These are phyloP conservation scores for Talaromyces thailandensis DNA, from an alignment of 495 filamentous ascomycete species.

Conservation along the genomic window DNA sequence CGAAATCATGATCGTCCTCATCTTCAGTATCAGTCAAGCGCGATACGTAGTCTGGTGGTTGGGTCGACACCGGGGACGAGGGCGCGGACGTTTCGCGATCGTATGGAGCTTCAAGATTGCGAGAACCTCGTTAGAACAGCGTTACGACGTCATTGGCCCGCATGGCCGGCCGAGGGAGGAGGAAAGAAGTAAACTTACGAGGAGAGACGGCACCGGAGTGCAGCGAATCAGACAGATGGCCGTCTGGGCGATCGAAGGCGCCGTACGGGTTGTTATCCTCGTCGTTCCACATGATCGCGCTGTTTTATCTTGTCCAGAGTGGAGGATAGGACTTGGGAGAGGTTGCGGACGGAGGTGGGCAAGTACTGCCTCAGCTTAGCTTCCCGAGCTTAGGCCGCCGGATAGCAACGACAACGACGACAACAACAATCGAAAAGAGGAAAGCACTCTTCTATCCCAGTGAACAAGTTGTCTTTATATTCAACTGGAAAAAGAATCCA, in stretches of 20 bases:
- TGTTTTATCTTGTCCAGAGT: neutral
- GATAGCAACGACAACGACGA: neutral
- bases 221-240: slow-evolving; percentile 60
- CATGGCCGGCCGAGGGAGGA: neutral
- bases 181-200: slow-evolving; percentile 24
- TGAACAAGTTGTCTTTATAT: neutral
- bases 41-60: slow-evolving; percentile 50
- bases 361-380: neutral
- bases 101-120: slow-evolving; percentile 27
- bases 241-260: slow-evolving; percentile 77
- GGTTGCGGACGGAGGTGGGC: neutral
- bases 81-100: slow-evolving; percentile 37
- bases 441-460: neutral
- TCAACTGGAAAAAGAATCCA: neutral
- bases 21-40: slow-evolving; percentile 52
- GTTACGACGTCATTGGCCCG: slow-evolving; percentile 3
- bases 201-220: slow-evolving; percentile 53
- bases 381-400: neutral
- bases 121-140: slow-evolving; percentile 7
- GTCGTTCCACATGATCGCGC: slow-evolving; percentile 58
- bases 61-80: slow-evolving; percentile 32
- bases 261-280: slow-evolving; percentile 93
- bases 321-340: too few relatives aligned
- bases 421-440: neutral
- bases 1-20: slow-evolving; percentile 48